Base-by-base conservation (phyloP, 2,329 filamentous ascomycete genomes). In the Fusarium citri region DNA sequence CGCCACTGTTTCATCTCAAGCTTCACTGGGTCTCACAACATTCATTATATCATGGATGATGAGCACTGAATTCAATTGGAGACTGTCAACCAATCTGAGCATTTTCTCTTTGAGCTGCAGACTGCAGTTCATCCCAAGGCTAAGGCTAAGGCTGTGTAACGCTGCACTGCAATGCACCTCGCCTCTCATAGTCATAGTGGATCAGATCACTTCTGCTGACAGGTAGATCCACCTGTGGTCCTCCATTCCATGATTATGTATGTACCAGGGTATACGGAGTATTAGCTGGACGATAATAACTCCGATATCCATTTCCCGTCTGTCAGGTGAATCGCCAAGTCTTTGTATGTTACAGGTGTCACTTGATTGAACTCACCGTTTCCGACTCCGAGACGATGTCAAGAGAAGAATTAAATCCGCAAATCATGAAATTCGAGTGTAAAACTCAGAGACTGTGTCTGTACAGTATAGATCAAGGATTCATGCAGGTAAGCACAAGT, bases 191-290 rank as follows among this genome's bases (percentile, higher is more conserved):
- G 50, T n/a, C 34, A 37, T 37, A 37, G 57, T 70, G 58, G 56
- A 59, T 37, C 51, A 10, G 20, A 55, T 28, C 45, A 47, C 28
- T 49, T 34, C 42, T 51, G 68, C 68, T 70, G 64, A 68, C 64
- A 57, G 22, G 18, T 45, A 37, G 34, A 37, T 37, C 49, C 49
- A 53, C 49, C 49, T 53, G n/a, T 14, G 23, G 40, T 42, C 49
- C 49, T 53, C 28, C 28, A 30, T 30, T 42, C 40, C 40, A 28
- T 41, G 25, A 46, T 25, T 25, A 46, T 16, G 7, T 42, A 16
- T 20, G 42, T 45, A 51, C 31, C 31, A 51, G 48, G 48, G 48
- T 41, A 26, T 20, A 26, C 31, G 22, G 34, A 37, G 34, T n/a
- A 37, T 37, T 37, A n/a, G 18, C 34, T 37, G 34, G 34, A 37